Evolutionary conservation across 2,329 filamentous ascomycete species (phyloP), one percentile per base, ranked within the genome.

Genomic region (Pestalotiopsis fici): DNA sequence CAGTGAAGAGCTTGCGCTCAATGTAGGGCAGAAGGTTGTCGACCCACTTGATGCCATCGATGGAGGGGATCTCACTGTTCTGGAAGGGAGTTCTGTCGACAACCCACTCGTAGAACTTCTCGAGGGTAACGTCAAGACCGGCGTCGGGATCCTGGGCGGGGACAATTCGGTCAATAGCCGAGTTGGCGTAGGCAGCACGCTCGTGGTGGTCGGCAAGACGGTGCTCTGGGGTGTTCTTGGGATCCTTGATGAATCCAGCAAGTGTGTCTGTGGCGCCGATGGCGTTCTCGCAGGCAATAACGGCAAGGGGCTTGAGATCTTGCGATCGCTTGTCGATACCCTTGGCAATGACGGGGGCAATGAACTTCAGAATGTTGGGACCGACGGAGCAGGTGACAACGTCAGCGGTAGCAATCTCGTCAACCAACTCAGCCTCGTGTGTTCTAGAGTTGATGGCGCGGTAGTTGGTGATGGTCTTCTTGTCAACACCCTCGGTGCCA

Each of bases 81-180:
- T 90, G 86, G 81, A 98, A 98, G 2, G 95, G 95, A 57, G 89
- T 91, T 78, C 89, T 85, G 78, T 99, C 96, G 64, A 99, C 95
- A 50, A 96, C 95, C 96, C 96, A 99, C 85, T 99, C 96, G 84
- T 93, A 98, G 87, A 98, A 99, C 83, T 96, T 96, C 87, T 99
- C 96, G 60, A 99, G 94, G 76, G 91, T 95, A 72, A 99, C 96
- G 77, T 98, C 91, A 57, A 99, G 87, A 66, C 94, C 94, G 27
- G 91, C 88, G 74, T 93, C 84, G 63, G 89, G 83, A 69, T 94
- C 91, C 83, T 98, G 96, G 56, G 94, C 93, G 15, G 96, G 96
- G 27, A 98, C 96, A 78, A 99, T 99, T 69, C 96, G 93, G 86
- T 99, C 96, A 79, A 99, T 98, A 74, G 96, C 96, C 70, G 94